Evolutionary conservation across 2,329 filamentous ascomycete genomes (phyloP), one percentile per base, ranked within the genome.

Genomic region (Colletotrichum godetiae): DNA sequence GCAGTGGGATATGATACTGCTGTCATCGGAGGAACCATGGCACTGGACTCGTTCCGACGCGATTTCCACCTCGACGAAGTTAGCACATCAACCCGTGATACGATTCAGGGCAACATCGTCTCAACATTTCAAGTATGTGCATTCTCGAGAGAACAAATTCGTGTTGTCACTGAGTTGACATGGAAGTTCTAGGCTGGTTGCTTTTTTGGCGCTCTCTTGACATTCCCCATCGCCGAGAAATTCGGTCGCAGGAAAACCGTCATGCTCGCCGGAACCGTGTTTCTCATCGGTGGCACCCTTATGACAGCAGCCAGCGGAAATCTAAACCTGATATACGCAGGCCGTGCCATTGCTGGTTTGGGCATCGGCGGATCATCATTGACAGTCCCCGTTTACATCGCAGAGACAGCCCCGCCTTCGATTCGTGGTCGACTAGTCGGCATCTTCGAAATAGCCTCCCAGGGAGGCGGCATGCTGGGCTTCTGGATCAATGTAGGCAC

Each of bases 341-440:
- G 87, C 2, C 82, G 87, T n/a, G 87, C 86, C 56, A 83, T 89
- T 70, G 85, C 86, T 27, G 87, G 87, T 53, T 76, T 88, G n/a
- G 87, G 87, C 2, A 86, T 89, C 72, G 87, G 87, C 4, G 84
- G 85, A 46, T 86, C 85, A 0, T 87, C 86, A 1, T 82, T 88
- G 13, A 83, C 86, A 13, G 86, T 87, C 2, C 84, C 84, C 2
- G 80, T 86, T 0, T 85, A 86, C 73, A 83, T 85, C 58, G 79
- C 83, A 5, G 84, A 85, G 69, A 82, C 80, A 0, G 80, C 86
- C 1, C 87, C 87, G 3, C 86, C 86, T 1, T 86, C 85, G 3
- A 88, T 89, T 72, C 83, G 87, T 67, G 87, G 87, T 12, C 83
- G 86, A 2, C 80, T 89, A 0, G 82, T 88, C 10, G 87, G 87